Evolutionary conservation across 1,139 yeast species (phyloP).

Genomic region (Hyphopichia fennica): DNA sequence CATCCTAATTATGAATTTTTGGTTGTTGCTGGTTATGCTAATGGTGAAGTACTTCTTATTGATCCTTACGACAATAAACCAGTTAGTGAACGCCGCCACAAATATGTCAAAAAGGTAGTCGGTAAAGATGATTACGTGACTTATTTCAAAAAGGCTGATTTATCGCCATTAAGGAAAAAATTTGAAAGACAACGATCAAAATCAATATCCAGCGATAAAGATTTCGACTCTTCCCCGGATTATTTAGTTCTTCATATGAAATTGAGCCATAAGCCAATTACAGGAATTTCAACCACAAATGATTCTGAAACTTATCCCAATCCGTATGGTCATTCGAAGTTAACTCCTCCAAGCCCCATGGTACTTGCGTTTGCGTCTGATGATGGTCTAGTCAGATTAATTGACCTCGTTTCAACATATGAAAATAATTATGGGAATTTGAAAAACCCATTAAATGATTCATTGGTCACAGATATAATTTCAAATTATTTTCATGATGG

Average conservation of each 20-base stretch:
- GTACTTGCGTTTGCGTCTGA: slow-evolving; percentile 56
- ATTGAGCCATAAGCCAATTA: slow-evolving; percentile 57
- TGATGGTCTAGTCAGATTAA: slow-evolving; percentile 64
- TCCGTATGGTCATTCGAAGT: neutral
- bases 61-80: slow-evolving; percentile 25
- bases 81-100: slow-evolving; percentile 1
- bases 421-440: slow-evolving; percentile 18
- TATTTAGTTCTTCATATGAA: slow-evolving; percentile 56
- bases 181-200: neutral
- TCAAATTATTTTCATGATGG: slow-evolving; percentile 72
- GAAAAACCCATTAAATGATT: slow-evolving; percentile 25
- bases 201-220: neutral
- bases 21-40: slow-evolving; percentile 39
- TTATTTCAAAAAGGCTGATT: slow-evolving; percentile 40
- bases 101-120: slow-evolving; percentile 28
- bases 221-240: neutral
- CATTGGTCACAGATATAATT: slow-evolving; percentile 55
- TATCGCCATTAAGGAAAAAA: slow-evolving; percentile 26
- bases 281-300: slow-evolving; percentile 26
- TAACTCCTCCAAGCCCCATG: slow-evolving; percentile 45
- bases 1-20: slow-evolving; percentile 34
- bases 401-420: slow-evolving; percentile 44
- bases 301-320: neutral
- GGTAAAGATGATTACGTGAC: slow-evolving; percentile 37
- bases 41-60: slow-evolving; percentile 41